A percentile compares a stretch with the other conserved stretches of the same genome.
Conservation (phyloP, 2,329 filamentous ascomycete species). For the Stromatinia cepivora region DNA sequence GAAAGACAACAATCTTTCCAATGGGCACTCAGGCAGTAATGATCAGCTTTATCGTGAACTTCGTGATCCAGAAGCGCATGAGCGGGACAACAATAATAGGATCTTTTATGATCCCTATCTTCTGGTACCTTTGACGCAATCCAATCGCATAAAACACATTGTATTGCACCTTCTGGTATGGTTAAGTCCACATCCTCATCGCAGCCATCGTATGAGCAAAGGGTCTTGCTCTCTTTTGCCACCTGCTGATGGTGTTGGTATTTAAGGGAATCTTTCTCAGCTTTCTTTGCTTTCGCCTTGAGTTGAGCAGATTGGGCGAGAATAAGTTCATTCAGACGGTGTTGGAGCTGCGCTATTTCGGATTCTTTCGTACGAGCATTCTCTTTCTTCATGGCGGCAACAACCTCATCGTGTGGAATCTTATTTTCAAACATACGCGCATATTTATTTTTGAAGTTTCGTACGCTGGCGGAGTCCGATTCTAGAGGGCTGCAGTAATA, state of each 20-base stretch:
- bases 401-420: slow-evolving; percentile 33
- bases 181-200: slow-evolving; percentile 32
- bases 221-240: slow-evolving; percentile 22
- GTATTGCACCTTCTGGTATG: slow-evolving; percentile 29
- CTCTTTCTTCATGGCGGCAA: slow-evolving; percentile 36
- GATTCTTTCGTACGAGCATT: slow-evolving; percentile 28
- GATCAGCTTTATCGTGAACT: slow-evolving; percentile 1
- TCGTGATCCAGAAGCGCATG: slow-evolving; percentile 29
- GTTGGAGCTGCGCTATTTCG: slow-evolving; percentile 29
- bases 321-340: slow-evolving; percentile 34
- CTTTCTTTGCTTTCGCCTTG: slow-evolving; percentile 37
- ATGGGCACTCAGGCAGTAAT: slow-evolving; percentile 13
- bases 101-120: slow-evolving; percentile 26
- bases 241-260: slow-evolving; percentile 27
- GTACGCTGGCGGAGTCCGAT: slow-evolving; percentile 31
- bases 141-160: slow-evolving; percentile 40
- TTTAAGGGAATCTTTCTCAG: slow-evolving; percentile 31
- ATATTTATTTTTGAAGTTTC: slow-evolving; percentile 39
- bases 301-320: slow-evolving; percentile 38
- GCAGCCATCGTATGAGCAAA: slow-evolving; percentile 33
- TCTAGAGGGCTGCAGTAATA: slow-evolving; percentile 35
- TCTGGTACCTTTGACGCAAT: slow-evolving; percentile 28
- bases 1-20: slow-evolving; percentile 15
- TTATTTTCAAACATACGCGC: slow-evolving; percentile 35
- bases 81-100: slow-evolving; percentile 36